Evolutionary conservation across 106 monocot genomes (phyloP), one percentile per base, ranked within the genome.

Genomic region (Dactylorhiza incarnata): DNA sequence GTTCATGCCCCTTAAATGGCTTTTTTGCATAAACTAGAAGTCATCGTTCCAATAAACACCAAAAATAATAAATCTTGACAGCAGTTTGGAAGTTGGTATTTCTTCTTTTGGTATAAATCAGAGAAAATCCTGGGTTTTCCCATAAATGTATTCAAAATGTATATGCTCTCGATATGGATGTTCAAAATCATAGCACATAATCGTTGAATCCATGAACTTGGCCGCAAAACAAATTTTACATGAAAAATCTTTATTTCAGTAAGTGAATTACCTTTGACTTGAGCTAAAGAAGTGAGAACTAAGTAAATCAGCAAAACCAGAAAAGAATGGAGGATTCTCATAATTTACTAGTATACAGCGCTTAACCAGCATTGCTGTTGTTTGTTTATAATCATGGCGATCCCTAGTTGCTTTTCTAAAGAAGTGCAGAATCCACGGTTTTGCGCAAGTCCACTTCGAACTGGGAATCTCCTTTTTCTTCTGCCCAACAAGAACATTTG

Each of bases 281-380:
- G 81, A 48, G 76, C 13, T 71, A 59, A 9, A 61, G 22, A 50
- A 49, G 48, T 71, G 48, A 49, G 37, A 49, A 81, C 6, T 13
- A 81, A 72, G 11, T 17, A 14, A 17, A 81, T 23, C 24, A 76
- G 26, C 59, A 81, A 71, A 76, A 76, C 26, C 49, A 81, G 10
- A 69, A 58, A 20, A 81, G 7, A 81, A 72, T 3, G 20, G 49
- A 76, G 9, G 26, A 76, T 9, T 7, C 45, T 59, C 81, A 81
- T 81, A 50, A 6, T 29, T 76, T 49, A 17, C 75, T 19, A 26
- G 10, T 7, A 10, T 26, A 65, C 7, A 65, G 65, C 3, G 25
- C 25, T 65, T 12, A 29, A 65, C 4, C 7, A 65, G 4, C 65
- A 65, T 10, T 25, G 25, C 22, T 10, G 22, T 25, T 25, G 3